Evolutionary conservation across 2,329 filamentous ascomycete species (phyloP), one percentile per base, ranked within the genome.

Genomic region (Pyrenophora graminea): DNA sequence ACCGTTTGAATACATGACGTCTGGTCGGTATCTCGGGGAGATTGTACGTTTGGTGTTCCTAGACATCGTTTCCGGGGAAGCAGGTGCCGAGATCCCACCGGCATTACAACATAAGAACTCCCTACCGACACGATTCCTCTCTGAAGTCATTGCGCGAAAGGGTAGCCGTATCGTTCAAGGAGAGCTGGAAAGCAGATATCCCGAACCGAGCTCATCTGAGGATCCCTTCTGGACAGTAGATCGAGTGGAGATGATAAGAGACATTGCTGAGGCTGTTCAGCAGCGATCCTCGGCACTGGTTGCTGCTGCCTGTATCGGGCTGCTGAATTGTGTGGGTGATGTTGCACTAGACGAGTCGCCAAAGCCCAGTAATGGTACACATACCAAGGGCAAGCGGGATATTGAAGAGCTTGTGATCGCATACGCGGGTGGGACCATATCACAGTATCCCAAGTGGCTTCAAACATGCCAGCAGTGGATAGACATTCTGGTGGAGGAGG

Each of bases 1-100:
- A 59, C 89, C 89, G 0, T 82, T 93, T 17, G 90, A 94, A 68
- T 93, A 92, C 73, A 90, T 93, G 87, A 91, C 88, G 0, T 84
- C 88, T 2, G 89, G 89, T 2, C 80, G 89, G 34, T 92, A 92
- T 67, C 79, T 92, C 3, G 89, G 89, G 43, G 89, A 92, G 71
- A 81, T 92, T 9, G 86, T 87, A 19, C 84, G 89, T 21, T 77
- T 91, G 48, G 84, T 89, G 55, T 79, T 91, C 46, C 72, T 86
- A 34, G 86, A 90, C 64, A 86, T 88, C 64, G 86, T 89, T 48
- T 39, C 47, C 4, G 38, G 46, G 7, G 42, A 53, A n/a, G 53
- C 61, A 6, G 71, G 77, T 7, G 70, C 73, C 1, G 44, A 52
- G 1, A 65, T 91, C 8, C 88, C 88, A 0, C 66, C 67, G 19